Percentiles rank a stretch among this genome's conserved stretches.
Conservation (phyloP, 116 monocot species). For the Iris pallida region DNA sequence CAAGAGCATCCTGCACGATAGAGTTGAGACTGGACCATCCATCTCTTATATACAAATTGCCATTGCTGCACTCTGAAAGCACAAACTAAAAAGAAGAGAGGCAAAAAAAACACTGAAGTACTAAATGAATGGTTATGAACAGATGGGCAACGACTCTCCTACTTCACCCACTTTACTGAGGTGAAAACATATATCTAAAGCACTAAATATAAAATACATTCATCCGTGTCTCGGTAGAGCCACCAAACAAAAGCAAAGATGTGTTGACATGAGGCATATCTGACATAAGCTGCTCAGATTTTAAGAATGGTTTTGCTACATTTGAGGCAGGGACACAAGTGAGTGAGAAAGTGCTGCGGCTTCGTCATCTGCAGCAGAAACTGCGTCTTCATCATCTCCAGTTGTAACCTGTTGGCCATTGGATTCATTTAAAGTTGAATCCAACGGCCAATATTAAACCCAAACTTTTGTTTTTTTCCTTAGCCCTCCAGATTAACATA, state of each 20-base stretch:
- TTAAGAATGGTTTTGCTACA: slow-evolving; percentile 4
- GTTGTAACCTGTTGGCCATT: too few relatives aligned
- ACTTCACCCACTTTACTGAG: background rate
- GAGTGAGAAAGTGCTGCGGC: slow-evolving; percentile 56
- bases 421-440: too few relatives aligned
- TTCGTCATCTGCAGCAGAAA: slow-evolving; percentile 19
- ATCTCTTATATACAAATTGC: slow-evolving; percentile 14
- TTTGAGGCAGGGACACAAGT: slow-evolving; percentile 33
- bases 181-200: slow-evolving; percentile 31
- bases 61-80: background rate
- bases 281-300: slow-evolving; percentile 24
- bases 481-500: slow-evolving; percentile 42
- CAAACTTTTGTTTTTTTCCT: background rate
- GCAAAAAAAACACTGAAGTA: too few relatives aligned
- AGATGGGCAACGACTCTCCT: slow-evolving; percentile 14
- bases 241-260: slow-evolving; percentile 51
- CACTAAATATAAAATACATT: background rate
- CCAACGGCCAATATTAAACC: too few relatives aligned
- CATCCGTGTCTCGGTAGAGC: slow-evolving; percentile 20
- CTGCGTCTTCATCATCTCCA: background rate
- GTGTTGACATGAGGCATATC: slow-evolving; percentile 11
- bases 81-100: background rate
- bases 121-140: slow-evolving; percentile 36
- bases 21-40: background rate
- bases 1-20: background rate